Evolutionary conservation across 139 green algal species (phyloP).

Genomic region (Volvox africanus): DNA sequence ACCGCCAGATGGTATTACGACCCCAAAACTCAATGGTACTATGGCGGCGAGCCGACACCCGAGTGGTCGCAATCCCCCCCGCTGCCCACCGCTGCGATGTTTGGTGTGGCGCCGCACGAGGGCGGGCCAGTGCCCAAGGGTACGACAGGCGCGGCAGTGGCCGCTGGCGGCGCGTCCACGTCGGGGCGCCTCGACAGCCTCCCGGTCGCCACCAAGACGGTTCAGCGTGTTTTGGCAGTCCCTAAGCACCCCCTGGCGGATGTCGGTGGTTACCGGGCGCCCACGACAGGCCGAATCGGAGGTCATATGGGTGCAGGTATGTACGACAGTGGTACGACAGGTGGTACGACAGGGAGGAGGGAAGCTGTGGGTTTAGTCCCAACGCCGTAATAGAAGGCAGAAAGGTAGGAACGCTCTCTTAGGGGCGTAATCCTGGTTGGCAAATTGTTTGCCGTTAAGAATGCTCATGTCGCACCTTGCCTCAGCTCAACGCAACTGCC

Average conservation of each 20-base stretch:
- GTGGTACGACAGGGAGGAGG: too few relatives aligned
- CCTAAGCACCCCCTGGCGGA: slow-evolving; percentile 70
- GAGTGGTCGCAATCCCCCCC: slow-evolving; percentile 71
- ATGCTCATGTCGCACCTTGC: too few relatives aligned
- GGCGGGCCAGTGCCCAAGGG: slow-evolving; percentile 52
- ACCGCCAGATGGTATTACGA: slow-evolving; percentile 76
- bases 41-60: slow-evolving; percentile 77
- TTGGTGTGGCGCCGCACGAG: slow-evolving; percentile 47
- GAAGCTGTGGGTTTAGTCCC: too few relatives aligned
- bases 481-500: too few relatives aligned
- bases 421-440: too few relatives aligned
- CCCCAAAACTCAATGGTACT: slow-evolving; percentile 78
- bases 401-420: too few relatives aligned
- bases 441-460: too few relatives aligned
- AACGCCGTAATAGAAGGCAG: too few relatives aligned
- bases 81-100: slow-evolving; percentile 69
- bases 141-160: slow-evolving; percentile 22
- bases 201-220: not conserved
- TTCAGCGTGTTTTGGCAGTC: slow-evolving; percentile 36
- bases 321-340: too few relatives aligned
- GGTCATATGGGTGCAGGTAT: slow-evolving; percentile 46
- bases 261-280: slow-evolving; percentile 74
- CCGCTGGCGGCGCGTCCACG: slow-evolving; percentile 9
- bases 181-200: not conserved
- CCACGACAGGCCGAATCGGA: slow-evolving; percentile 50